Base-by-base conservation (phyloP, 345 rosid species). In the Balakata baccata region DNA sequence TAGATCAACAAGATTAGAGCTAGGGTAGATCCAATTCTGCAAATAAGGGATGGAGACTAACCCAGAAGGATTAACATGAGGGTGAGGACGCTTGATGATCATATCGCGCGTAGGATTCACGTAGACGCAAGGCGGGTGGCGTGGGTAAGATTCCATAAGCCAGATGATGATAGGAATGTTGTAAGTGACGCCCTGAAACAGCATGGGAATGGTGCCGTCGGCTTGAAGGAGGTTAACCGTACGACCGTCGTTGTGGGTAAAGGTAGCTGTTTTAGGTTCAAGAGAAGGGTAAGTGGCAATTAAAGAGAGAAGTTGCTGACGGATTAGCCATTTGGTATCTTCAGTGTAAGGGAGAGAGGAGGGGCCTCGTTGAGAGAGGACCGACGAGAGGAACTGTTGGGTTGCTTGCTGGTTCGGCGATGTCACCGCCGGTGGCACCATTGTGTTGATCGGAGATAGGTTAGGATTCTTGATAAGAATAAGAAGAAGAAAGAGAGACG, bases 191-290 rank as follows among this genome's bases (percentile, higher is more conserved):
- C 92, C 94, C 41, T 87, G 94, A 81, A 81, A 95, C 39, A 81
- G 77, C 92, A 90, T 92, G 53, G 96, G 99, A 58, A 91, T 49
- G 57, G 98, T 95, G 51, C 96, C 98, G 20, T 95, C 97, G 11
- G 96, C 93, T 69, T 95, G 96, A 75, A 95, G 94, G 64, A 95
- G 97, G 74, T 82, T 89, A 61, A 89, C 92, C 73, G 98, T 81
- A 39, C 97, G 90, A 52, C 98, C 99, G 14, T 95, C 98, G 96
- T 90, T 95, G 90, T 95, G 98, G 4, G 96, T 92, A 78, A 89
- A 95, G 47, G 89, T 82, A 53, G 99, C 93, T 20, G 96, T 89
- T 77, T 91, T 89, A 54, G 99, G 94, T 7, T 87, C 86, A 34
- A 95, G 89, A 12, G 98, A 92, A 38, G 94, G 87, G 84, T 72